phyloP scores from a whole-genome alignment of 441 rosid genomes.

The Populus hybrid region DNA sequence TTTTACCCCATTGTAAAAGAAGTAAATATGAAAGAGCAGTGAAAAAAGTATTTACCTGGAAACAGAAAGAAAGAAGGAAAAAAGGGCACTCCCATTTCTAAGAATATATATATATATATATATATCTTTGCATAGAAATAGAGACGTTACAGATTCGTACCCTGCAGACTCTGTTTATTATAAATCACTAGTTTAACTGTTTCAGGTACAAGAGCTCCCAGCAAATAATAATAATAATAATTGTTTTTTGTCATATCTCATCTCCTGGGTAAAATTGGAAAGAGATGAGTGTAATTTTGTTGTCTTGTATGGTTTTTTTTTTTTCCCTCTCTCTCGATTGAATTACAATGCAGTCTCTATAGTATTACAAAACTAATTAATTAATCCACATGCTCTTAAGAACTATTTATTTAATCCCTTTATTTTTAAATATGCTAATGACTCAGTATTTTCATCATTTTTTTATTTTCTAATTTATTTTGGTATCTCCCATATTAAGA shows the following conservation, averaged over 20 bases:
- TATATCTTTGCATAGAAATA: conserved; percentile 23
- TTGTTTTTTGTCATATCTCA: not conserved
- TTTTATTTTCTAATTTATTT: not conserved
- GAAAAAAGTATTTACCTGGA: no score
- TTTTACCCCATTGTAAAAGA: no score
- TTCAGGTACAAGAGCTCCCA: not conserved
- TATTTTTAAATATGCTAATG: no score
- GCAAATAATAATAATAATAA: not conserved
- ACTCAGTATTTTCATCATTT: no score
- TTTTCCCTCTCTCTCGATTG: no score
- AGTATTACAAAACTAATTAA: no score
- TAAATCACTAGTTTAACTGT: not conserved
- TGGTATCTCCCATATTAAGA: not conserved
- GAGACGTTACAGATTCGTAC: conserved; percentile 41
- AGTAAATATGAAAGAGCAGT: not conserved
- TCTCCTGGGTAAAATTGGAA: not conserved
- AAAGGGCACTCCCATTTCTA: no score
- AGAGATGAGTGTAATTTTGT: not conserved
- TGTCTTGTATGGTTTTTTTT: not conserved
- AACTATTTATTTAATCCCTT: no score
- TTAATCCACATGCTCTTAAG: no score
- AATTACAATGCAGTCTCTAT: no score
- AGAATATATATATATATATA: no score
- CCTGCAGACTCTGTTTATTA: conserved; percentile 13
- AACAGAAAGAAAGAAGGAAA: no score